phyloP scores from a whole-genome alignment of 805 yeast genomes.

The Komagataella phaffii region DNA sequence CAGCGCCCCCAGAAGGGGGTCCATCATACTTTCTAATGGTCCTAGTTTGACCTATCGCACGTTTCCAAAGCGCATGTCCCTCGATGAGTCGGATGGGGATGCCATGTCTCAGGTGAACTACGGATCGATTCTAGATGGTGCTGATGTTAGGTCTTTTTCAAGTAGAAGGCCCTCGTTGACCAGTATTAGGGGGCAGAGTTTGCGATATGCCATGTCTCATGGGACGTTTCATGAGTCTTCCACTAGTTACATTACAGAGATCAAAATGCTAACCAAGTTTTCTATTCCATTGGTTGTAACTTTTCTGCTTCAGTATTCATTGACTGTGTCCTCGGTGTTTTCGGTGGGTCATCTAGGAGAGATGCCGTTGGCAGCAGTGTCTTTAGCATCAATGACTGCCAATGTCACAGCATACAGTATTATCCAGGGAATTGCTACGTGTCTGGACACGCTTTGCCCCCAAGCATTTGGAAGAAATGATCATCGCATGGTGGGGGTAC shows the following conservation, averaged over 20 bases:
- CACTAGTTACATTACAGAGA: constrained; percentile 25
- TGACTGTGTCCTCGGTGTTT: constrained; percentile 66
- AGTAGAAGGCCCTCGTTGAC: background rate
- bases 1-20: constrained; percentile 2
- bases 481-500: constrained; percentile 50
- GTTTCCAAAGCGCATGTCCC: background rate
- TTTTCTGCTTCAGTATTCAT: constrained; percentile 55
- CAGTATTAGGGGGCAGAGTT: background rate
- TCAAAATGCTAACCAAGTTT: constrained; percentile 22
- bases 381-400: constrained; percentile 67
- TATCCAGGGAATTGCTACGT: constrained; percentile 68
- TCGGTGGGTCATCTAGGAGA: constrained; percentile 66
- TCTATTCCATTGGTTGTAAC: constrained; percentile 53
- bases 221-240: constrained; percentile 25
- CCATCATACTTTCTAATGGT: background rate
- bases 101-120: background rate
- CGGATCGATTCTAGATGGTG: background rate
- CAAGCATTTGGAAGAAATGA: constrained; percentile 67
- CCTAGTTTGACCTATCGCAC: background rate
- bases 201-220: constrained; percentile 3
- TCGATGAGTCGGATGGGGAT: background rate
- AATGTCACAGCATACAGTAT: constrained; percentile 65
- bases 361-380: constrained; percentile 61
- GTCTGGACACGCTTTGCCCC: constrained; percentile 66
- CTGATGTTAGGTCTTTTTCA: background rate